These are phyloP conservation scores for Nepenthes alata DNA, from an alignment of 179 eudicot species.

Conservation along the genomic window DNA sequence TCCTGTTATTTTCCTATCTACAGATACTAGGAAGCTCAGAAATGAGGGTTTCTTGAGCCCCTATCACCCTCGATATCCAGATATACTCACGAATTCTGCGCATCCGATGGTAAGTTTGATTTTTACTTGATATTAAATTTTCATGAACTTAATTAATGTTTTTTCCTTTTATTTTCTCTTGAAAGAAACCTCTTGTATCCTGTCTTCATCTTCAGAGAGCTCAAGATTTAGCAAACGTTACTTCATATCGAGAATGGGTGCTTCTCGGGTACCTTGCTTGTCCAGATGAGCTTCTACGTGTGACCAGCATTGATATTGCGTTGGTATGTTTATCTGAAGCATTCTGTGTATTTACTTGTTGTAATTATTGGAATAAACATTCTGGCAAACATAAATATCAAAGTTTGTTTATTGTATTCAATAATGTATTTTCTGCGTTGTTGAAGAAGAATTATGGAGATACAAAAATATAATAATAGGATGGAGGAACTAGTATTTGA, in stretches of 20 bases:
- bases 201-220: conserved; percentile 51
- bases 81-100: conserved; percentile 96
- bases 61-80: conserved; percentile 98
- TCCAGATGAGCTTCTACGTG: conserved; percentile 98
- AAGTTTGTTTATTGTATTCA: neutral
- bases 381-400: neutral
- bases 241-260: conserved; percentile 92
- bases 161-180: neutral
- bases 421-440: too few species aligned
- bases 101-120: conserved; percentile 72
- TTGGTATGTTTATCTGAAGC: conserved; percentile 34
- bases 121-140: conserved; percentile 6
- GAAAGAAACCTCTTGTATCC: neutral
- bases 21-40: conserved; percentile 95
- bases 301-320: conserved; percentile 99
- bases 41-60: conserved; percentile 99
- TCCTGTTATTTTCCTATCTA: conserved; percentile 79
- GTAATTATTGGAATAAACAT: neutral
- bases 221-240: conserved; percentile 96
- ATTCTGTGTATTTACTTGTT: neutral
- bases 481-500: too few species aligned
- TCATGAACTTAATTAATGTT: neutral
- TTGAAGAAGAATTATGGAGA: too few species aligned
- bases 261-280: conserved; percentile 96
- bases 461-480: too few species aligned